Evolutionary conservation across 331 rosid species (phyloP), one percentile per base, ranked within the genome.

Genomic region (Spiraea crenata): DNA sequence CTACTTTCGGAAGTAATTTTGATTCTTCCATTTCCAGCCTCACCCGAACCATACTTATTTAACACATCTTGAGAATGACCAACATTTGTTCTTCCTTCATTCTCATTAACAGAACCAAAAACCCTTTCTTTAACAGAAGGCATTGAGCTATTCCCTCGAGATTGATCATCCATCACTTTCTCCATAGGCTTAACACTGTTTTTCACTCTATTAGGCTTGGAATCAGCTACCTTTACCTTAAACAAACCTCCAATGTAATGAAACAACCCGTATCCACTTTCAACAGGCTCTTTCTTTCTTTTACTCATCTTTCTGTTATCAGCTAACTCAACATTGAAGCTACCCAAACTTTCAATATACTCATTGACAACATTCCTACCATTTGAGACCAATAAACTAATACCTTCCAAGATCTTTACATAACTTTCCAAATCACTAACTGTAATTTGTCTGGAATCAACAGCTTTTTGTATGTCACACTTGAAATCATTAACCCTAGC

Each of bases 211-310:
- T 44, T 73, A 10, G 83, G 71, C 81, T 86, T 87, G 16, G 83
- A 74, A 75, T 73, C 78, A 69, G 55, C 74, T 76, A 65, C 58
- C 12, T 76, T 87, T 78, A 86, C 95, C 74, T 85, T 84, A 71
- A 93, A 82, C 68, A 89, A 74, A 78, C 74, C 76, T 54, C 91
- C 83, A 47, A 89, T 49, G 68, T 87, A 83, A 63, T 85, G 84
- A 58, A 88, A 79, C 72, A 93, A 54, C 55, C 81, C 92, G 49
- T 72, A 58, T 62, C 91, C 95, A 77, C 60, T 76, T 68, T 71
- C 90, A 40, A 87, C 85, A 31, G 79, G 81, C 73, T 82, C 90
- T 85, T 89, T 89, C 73, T 79, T 81, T 74, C 83, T 89, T 73
- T 81, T 83, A 82, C 71, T 77, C 25, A 63, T 51, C 77, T 80